Base-by-base conservation (phyloP, 306 rosid species). In the Pterocarpus santalinus region DNA sequence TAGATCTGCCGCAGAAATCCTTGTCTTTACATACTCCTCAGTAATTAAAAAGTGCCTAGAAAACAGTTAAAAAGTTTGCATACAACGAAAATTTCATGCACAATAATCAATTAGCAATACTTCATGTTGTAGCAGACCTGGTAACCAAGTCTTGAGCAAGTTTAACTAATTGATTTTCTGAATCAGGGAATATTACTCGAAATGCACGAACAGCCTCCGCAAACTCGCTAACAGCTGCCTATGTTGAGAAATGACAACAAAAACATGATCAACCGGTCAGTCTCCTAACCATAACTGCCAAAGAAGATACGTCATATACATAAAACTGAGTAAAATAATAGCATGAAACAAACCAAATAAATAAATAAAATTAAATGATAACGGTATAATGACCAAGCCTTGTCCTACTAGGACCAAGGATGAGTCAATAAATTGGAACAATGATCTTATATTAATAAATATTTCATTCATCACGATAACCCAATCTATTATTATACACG, bases 161-260 rank as follows among this genome's bases (percentile, higher is more conserved):
- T 77, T 86, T 79, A 51, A 86, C 79, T 51, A 91, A 86, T 74
- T 93, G 96, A 57, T 68, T 83, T 61, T 86, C 92, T 73, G 98
- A 93, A 88, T 93, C 93, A 8, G 96, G 92, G 87, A 93, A 91
- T 86, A 93, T 93, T 28, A 85, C 89, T 41, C 85, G 86, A 84
- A 90, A 92, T 69, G 97, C 93, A 80, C 72, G 88, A 72, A 93
- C 44, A 65, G 96, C 97, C 85, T 90, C 97, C 72, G 82, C 90
- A 84, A 90, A 89, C 81, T 91, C 97, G 4, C 66, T 87, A 83
- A 93, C 87, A 74, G 94, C 86, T 16, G 47, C 88, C 99, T 95
- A 73, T 49, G 80, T 79, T 79, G 16, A 56, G 78, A 81, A 83
- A 62, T 12, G 53, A 36, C 61, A 69, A 51, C 7, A 80, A 5